These are phyloP conservation scores for Theobroma grandiflorum DNA, from an alignment of 441 rosid genomes.

Conservation along the genomic window DNA sequence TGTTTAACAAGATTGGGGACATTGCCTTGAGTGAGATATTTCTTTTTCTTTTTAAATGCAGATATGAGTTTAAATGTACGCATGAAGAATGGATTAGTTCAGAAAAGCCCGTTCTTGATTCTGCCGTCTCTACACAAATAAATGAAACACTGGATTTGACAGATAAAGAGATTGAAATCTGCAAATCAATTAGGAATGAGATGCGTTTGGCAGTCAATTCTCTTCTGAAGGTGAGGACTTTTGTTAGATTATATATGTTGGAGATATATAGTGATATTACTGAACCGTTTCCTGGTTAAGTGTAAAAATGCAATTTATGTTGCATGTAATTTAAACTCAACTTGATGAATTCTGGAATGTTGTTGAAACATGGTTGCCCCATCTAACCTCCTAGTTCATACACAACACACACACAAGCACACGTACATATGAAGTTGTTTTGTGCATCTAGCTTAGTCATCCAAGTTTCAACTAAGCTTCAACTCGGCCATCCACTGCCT, in stretches of 20 bases:
- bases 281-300: not conserved
- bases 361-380: not conserved
- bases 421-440: not conserved
- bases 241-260: not conserved
- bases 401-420: not conserved
- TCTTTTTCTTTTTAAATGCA: constrained; percentile 43
- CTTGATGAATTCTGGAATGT: not conserved
- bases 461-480: not conserved
- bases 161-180: constrained; percentile 64
- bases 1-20: not conserved
- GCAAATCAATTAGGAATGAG: constrained; percentile 74
- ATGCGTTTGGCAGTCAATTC: constrained; percentile 74
- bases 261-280: not conserved
- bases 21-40: constrained; percentile 12
- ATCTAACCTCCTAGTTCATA: not conserved
- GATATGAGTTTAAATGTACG: constrained; percentile 74
- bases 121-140: constrained; percentile 57
- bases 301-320: constrained; percentile 3
- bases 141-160: constrained; percentile 52
- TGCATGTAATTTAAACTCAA: not conserved
- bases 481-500: too few relatives aligned
- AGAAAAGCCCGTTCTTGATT: constrained; percentile 75
- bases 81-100: constrained; percentile 80
- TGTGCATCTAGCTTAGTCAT: not conserved
- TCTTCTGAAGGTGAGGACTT: constrained; percentile 77